Evolutionary conservation across 2,329 filamentous ascomycete genomes (phyloP), one percentile per base, ranked within the genome.

Genomic region (Aureobasidium sp.): DNA sequence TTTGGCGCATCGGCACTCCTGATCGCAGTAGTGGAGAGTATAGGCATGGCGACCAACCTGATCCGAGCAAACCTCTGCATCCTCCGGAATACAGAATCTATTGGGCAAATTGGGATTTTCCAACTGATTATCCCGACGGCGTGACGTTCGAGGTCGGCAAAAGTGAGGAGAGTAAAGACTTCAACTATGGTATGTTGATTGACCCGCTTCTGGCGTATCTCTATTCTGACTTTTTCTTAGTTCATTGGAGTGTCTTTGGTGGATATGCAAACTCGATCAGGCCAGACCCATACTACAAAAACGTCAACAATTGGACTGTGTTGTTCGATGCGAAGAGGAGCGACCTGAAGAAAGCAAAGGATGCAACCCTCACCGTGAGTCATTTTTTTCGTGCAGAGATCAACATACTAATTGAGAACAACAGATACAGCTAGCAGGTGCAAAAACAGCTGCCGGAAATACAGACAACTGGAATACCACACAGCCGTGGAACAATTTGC

Each of bases 191-290:
- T 55, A 55, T 41, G 51, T 42, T 31, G 8, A 7, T 27, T n/a
- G 20, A 8, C 3, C 14, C 25, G 8, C 15, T 44, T 44, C 20
- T 44, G 20, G 11, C 22, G 31, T 12, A 34, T 2, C 31, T 34
- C 31, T 3, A 34, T 44, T 25, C 51, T 55, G 34, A 55, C 51
- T 1, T 6, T 0, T 4, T 1, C 3, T 2, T n/a, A 55, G 51
- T 87, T 4, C 85, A 87, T 69, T 87, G 84, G 85, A 82, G 80
- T 62, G 83, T 84, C 9, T 87, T 85, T 66, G 84, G 84, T 1
- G 81, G 82, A 6, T 74, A 81, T 31, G 81, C 75, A 1, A 81
- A 84, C 70, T 78, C 71, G 15, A 59, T 76, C 3, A 75, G 81
- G 0, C 71, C 75, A 1, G 72, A 77, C 48, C 71, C 76, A 5